A percentile compares a stretch with the other conserved stretches of the same genome.
These are phyloP conservation scores for Osmanthus fragrans DNA, from an alignment of 257 asterid species.

Conservation along the genomic window DNA sequence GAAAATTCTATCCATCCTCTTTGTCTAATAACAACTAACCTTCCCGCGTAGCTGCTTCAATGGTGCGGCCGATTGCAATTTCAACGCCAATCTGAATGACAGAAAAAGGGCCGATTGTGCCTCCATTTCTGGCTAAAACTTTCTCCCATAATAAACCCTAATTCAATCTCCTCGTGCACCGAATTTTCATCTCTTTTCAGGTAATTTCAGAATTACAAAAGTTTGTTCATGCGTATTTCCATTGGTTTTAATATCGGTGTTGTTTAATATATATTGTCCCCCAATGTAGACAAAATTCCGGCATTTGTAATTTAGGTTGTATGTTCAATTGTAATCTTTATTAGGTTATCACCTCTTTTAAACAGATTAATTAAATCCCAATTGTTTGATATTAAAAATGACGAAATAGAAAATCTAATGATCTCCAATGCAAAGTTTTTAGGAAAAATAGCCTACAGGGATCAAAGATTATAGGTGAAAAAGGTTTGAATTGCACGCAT, in stretches of 20 bases:
- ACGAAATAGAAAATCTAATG: too few relatives aligned
- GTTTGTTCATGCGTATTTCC: conserved; percentile 18
- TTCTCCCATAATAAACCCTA: conserved; percentile 46
- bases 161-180: conserved; percentile 26
- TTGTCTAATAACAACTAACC: neutral
- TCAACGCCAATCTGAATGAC: conserved; percentile 24
- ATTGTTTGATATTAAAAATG: neutral
- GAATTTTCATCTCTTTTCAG: conserved; percentile 23
- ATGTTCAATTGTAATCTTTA: neutral
- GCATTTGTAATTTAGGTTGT: conserved; percentile 24
- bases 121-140: conserved; percentile 24
- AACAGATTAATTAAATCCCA: neutral
- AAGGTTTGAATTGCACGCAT: too few relatives aligned
- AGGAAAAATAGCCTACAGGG: neutral
- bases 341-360: conserved; percentile 13
- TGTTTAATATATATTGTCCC: conserved; percentile 13
- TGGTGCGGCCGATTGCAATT: conserved; percentile 4
- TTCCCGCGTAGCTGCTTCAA: conserved; percentile 18
- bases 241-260: conserved; percentile 31
- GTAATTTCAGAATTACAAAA: neutral
- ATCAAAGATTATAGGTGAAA: neutral
- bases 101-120: conserved; percentile 47
- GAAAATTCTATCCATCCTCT: neutral
- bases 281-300: neutral
- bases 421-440: neutral